Conservation (phyloP, 225 moss, liverwort and hornwort species). For the Marchantia polymorpha region DNA sequence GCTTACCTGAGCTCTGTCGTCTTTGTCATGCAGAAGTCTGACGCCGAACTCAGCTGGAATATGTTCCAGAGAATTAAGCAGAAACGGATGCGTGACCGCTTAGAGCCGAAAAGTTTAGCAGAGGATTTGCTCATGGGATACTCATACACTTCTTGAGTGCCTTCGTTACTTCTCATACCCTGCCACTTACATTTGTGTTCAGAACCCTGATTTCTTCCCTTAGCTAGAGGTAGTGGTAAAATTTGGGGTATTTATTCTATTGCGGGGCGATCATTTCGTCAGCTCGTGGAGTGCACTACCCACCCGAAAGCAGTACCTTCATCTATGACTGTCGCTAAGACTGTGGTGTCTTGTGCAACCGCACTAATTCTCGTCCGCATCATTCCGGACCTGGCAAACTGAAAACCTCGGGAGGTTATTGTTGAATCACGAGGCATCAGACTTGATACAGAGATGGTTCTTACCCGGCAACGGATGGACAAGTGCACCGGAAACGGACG, state of each 20-base stretch:
- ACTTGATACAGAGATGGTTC: slow-evolving; percentile 55
- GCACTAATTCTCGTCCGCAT: slow-evolving; percentile 59
- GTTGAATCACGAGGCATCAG: slow-evolving; percentile 53
- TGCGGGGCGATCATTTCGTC: slow-evolving; percentile 54
- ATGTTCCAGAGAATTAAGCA: background rate
- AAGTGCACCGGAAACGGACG: slow-evolving; percentile 56
- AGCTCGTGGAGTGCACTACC: slow-evolving; percentile 53
- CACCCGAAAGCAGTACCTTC: slow-evolving; percentile 52
- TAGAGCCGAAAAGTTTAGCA: slow-evolving; percentile 52
- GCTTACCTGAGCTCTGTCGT: background rate
- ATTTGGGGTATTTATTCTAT: slow-evolving; percentile 55
- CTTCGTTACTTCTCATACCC: slow-evolving; percentile 52
- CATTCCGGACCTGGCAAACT: slow-evolving; percentile 51
- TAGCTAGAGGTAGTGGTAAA: slow-evolving; percentile 56
- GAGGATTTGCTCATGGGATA: slow-evolving; percentile 54
- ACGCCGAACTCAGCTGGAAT: background rate
- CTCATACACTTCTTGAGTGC: slow-evolving; percentile 54
- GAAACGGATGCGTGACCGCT: slow-evolving; percentile 48
- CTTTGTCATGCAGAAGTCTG: background rate
- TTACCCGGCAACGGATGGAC: too few relatives aligned
- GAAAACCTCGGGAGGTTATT: slow-evolving; percentile 53
- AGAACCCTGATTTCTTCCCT: slow-evolving; percentile 54
- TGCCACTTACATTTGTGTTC: slow-evolving; percentile 52
- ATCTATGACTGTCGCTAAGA: slow-evolving; percentile 51
- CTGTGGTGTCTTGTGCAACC: slow-evolving; percentile 51